Percentiles rank a stretch among this genome's conserved stretches.
phyloP scores from a whole-genome alignment of 371 early-diverging fungal species.

The Mortierella sp. region DNA sequence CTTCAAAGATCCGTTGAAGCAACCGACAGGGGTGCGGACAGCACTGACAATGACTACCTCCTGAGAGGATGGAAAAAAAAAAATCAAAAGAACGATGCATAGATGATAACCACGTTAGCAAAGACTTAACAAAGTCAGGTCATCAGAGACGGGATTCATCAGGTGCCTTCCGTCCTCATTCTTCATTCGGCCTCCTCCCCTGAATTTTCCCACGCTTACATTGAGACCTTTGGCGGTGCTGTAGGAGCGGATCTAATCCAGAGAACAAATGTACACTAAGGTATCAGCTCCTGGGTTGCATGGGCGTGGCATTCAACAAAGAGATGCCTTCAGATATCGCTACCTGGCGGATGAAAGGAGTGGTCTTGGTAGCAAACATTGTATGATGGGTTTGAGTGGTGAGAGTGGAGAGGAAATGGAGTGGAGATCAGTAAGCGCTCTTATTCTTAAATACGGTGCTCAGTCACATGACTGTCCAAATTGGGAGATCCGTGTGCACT shows the following conservation, averaged over 20 bases:
- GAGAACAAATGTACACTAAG: neutral
- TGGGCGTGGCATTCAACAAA: neutral
- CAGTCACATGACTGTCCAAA: no score
- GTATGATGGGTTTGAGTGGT: conserved; percentile 6
- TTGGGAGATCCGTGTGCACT: no score
- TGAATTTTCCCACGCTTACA: conserved; percentile 53
- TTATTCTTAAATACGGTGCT: no score
- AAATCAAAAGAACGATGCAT: neutral
- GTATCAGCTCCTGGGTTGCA: neutral
- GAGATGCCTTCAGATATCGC: neutral
- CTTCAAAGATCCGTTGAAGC: conserved; percentile 91
- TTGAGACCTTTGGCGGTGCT: conserved; percentile 47
- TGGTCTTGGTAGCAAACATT: conserved; percentile 52
- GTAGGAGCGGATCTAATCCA: conserved; percentile 43
- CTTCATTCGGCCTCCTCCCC: conserved; percentile 7
- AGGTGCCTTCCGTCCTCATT: no score
- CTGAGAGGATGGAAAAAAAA: conserved; percentile 25
- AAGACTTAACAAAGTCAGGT: neutral
- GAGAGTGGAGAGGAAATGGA: conserved; percentile 14
- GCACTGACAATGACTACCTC: conserved; percentile 89
- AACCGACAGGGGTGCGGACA: conserved; percentile 94
- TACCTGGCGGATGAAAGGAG: conserved; percentile 50
- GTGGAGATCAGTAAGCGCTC: neutral
- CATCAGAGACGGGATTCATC: neutral
- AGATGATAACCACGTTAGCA: neutral